These are phyloP conservation scores for Colletotrichum chlorophyti DNA, from an alignment of 2,329 filamentous ascomycete species.

Conservation along the genomic window DNA sequence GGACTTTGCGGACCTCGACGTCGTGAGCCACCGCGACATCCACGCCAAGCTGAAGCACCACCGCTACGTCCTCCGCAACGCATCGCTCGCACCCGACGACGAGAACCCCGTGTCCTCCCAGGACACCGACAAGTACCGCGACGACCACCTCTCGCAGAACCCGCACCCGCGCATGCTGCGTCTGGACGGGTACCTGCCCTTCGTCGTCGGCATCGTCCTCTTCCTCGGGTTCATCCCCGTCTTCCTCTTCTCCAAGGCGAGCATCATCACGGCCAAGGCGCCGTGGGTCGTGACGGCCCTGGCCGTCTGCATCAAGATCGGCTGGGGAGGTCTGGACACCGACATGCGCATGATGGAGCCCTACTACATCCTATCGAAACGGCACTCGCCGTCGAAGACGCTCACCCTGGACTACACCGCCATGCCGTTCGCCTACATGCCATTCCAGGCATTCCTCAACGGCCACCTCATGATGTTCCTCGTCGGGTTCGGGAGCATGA, in stretches of 20 bases:
- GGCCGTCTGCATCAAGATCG: slow-evolving; percentile 71
- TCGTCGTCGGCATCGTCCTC: slow-evolving; percentile 62
- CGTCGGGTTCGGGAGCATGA: slow-evolving; percentile 73
- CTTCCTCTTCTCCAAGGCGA: slow-evolving; percentile 65
- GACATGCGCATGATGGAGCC: slow-evolving; percentile 77
- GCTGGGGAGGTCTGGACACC: slow-evolving; percentile 73
- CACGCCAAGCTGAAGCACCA: slow-evolving; percentile 70
- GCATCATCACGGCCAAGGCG: slow-evolving; percentile 63
- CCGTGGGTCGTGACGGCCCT: slow-evolving; percentile 72
- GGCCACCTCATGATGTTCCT: slow-evolving; percentile 70
- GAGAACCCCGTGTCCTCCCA: slow-evolving; percentile 48
- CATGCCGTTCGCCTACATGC: slow-evolving; percentile 71
- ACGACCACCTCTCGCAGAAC: slow-evolving; percentile 60
- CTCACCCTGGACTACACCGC: slow-evolving; percentile 77
- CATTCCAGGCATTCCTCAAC: slow-evolving; percentile 67
- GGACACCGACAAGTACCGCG: slow-evolving; percentile 54
- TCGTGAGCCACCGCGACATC: slow-evolving; percentile 69
- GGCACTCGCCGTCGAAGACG: slow-evolving; percentile 69
- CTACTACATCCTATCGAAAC: slow-evolving; percentile 72
- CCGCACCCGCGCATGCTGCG: slow-evolving; percentile 76
- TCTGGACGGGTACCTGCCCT: slow-evolving; percentile 63
- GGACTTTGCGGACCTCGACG: slow-evolving; percentile 77
- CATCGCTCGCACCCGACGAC: slow-evolving; percentile 71
- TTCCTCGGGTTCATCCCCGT: slow-evolving; percentile 66
- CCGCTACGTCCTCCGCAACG: slow-evolving; percentile 74